Base-by-base conservation (phyloP, 345 rosid species). In the Lagerstroemia speciosa region DNA sequence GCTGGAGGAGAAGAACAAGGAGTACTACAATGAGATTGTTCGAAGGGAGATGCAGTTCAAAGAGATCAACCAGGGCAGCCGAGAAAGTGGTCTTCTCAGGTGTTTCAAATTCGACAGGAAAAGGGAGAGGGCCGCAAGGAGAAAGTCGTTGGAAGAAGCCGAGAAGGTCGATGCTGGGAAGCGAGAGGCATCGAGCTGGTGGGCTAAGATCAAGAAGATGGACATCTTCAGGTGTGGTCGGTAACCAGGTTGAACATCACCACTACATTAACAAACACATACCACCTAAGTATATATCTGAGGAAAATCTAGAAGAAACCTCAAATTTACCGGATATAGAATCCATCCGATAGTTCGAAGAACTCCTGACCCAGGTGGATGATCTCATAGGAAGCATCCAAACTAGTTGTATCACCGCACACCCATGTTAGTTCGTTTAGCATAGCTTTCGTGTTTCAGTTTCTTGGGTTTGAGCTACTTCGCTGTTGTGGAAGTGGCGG, bases 1-100 rank as follows among this genome's bases (percentile, higher is more conserved):
- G 65, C 43, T 87, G 74, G 88, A 87, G 83, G 75, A 72, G 78
- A 69, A 73, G 69, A 85, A 83, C 58, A 71, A 65, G 50, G 80
- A 79, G 69, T 82, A 75, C 31, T 58, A 65, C 67, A 57, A 70
- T 27, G 45, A 36, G 58, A 7, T 33, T 12, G 9, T 27, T 38
- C 60, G 40, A 55, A 31, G 7, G 3, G 61, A 24, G 61, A 55
- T 58, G 63, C 32, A 30, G 63, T 26, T 55, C 31, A 22, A 12
- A 27, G 14, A 29, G 63, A 20, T 27, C 4, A 12, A 1, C 50
- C 14, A 45, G 32, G n/a, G 27, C 34, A 52, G 30, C 36, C 45
- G 20, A 11, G 41, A 46, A n/a, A 30, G 20, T 43, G 68, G 9
- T n/a, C 3, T 34, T n/a, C 36, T 38, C 53, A 46, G 69, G 52